Base-by-base conservation (phyloP, 2,329 filamentous ascomycete species). In the Epicoccum nigrum region DNA sequence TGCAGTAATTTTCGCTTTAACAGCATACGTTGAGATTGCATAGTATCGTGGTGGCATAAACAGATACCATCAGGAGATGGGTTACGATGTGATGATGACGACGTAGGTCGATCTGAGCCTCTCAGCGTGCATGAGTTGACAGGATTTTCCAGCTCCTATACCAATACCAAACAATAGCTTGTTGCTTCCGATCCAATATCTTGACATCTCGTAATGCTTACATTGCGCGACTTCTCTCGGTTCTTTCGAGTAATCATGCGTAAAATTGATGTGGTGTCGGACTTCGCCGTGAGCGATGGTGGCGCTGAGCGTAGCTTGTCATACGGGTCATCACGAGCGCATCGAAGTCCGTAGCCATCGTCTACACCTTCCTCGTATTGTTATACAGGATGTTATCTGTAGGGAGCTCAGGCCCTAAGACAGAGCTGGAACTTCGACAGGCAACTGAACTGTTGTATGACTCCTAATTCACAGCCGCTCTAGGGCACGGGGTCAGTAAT, bases 41-140 rank as follows among this genome's bases (percentile, higher is more conserved):
- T 44, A 15, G 20, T 30, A 17, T 31, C 27, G 37, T 32, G 32
- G 46, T 19, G 38, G 28, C 40, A 39, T 40, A 12, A 6, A 32
- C 19, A 16, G 34, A 20, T 25, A 28, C n/a, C 31, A 32, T n/a
- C 28, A n/a, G 13, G 11, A 28, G 20, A 43, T 6, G 27, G 32
- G 7, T 39, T 15, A 49, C 20, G 46, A 50, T 39, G 39, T 50
- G 33, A 30, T 30, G 39, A 44, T 34, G 40, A 49, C 27, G 33
- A 39, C 27, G 15, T 11, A 28, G 20, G 33, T 39, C 46, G 39
- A 33, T 28, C 39, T 12, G 20, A 46, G 44, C 44, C 25, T 39
- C 44, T 32, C 33, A 44, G 46, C 46, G 27, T 44, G 46, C 46
- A 50, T 50, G 46, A 44, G 33, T 50, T 40, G 19, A 21, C 21